Conservation (phyloP, 805 yeast species). For the Babjeviella inositovora region DNA sequence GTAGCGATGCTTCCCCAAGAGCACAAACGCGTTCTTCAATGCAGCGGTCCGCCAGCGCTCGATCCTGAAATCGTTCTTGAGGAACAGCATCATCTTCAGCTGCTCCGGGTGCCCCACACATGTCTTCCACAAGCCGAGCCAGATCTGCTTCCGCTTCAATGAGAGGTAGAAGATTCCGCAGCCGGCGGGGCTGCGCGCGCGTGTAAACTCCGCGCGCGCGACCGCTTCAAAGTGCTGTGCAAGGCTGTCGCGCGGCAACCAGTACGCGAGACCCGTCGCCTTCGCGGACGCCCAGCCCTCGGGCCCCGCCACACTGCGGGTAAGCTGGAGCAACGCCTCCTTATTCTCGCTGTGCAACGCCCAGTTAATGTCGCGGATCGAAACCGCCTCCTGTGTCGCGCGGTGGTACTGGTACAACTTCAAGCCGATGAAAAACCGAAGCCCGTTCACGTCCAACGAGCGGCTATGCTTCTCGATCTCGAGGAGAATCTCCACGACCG, state of each 20-base stretch:
- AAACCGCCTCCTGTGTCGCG: slow-evolving; percentile 31
- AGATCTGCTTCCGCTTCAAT: slow-evolving; percentile 55
- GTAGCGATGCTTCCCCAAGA: slow-evolving; percentile 76
- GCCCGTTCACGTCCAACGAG: slow-evolving; percentile 47
- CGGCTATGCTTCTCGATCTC: slow-evolving; percentile 29
- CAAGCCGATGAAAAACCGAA: slow-evolving; percentile 55
- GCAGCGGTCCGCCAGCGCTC: slow-evolving; percentile 83
- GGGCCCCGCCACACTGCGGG: too few species aligned
- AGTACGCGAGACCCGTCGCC: slow-evolving; percentile 51
- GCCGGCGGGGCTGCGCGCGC: slow-evolving; percentile 50
- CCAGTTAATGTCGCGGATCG: slow-evolving; percentile 77
- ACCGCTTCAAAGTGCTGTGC: slow-evolving; percentile 42
- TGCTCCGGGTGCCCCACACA: slow-evolving; percentile 65
- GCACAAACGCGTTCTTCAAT: slow-evolving; percentile 78
- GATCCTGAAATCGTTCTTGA: slow-evolving; percentile 60
- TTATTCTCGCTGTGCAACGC: slow-evolving; percentile 75
- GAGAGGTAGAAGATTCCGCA: slow-evolving; percentile 71
- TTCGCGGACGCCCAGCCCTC: slow-evolving; percentile 51
- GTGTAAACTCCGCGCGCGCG: slow-evolving; percentile 55
- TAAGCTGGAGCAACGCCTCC: slow-evolving; percentile 41
- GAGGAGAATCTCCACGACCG: slow-evolving; percentile 48
- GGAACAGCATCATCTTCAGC: slow-evolving; percentile 63
- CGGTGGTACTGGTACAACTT: slow-evolving; percentile 44
- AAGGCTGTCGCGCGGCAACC: slow-evolving; percentile 39
- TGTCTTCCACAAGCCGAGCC: slow-evolving; percentile 75